Conservation (phyloP, 2,329 filamentous ascomycete genomes). For the Claviceps spartinae region DNA sequence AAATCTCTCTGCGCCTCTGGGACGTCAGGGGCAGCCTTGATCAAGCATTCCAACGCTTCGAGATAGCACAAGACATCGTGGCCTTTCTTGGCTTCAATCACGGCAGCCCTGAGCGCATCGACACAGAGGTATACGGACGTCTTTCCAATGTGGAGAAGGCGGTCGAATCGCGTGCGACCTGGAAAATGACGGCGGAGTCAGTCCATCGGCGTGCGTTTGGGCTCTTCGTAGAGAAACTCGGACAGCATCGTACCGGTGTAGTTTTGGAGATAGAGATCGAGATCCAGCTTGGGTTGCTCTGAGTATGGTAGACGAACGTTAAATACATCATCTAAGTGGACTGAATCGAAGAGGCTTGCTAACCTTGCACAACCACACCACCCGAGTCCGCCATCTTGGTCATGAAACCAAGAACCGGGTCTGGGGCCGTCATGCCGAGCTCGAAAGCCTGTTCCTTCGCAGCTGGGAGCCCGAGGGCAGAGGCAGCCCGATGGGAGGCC, state of each 20-base stretch:
- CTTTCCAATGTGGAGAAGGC: conserved; percentile 68
- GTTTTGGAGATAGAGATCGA: conserved; percentile 82
- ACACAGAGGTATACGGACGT: conserved; percentile 61
- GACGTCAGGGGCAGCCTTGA: conserved; percentile 49
- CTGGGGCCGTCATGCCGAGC: conserved; percentile 22
- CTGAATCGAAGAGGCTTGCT: conserved; percentile 2
- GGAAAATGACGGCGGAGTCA: conserved; percentile 1
- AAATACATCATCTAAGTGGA: neutral
- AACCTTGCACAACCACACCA: conserved; percentile 35
- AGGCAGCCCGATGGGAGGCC: neutral
- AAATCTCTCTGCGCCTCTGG: conserved; percentile 53
- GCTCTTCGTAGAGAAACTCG: neutral
- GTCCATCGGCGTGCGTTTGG: neutral
- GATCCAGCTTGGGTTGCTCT: conserved; percentile 79
- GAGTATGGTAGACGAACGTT: neutral
- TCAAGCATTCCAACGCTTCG: conserved; percentile 52
- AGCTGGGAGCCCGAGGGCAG: neutral
- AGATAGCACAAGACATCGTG: conserved; percentile 61
- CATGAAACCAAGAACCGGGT: conserved; percentile 28
- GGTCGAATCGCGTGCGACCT: conserved; percentile 72
- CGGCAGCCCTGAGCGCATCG: conserved; percentile 69
- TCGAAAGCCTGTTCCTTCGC: neutral
- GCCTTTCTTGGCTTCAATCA: conserved; percentile 62
- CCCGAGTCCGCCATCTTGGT: conserved; percentile 32
- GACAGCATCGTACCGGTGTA: conserved; percentile 52